Evolutionary conservation across 177 flowering plant genomes (phyloP), one percentile per base, ranked within the genome.

Genomic region (Telopea speciosissima): DNA sequence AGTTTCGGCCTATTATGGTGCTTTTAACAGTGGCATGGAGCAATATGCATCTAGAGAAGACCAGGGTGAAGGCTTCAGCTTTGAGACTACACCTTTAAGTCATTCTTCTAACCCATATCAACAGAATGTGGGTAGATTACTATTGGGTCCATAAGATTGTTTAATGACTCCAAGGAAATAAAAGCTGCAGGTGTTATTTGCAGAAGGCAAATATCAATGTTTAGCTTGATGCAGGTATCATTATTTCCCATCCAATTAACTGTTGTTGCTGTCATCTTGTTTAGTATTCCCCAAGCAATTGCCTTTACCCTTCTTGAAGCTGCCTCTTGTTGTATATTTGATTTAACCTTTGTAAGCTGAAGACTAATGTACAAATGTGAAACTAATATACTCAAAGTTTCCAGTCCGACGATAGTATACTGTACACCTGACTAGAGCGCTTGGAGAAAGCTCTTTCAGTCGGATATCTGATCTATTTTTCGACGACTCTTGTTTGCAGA

Each of bases 81-180:
- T 81, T 17, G 81, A 80, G 33, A 61, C 82, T 68, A 73, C 77
- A 28, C 75, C 88, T 64, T 52, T 85, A 64, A 86, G 75, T 74
- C 91, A 83, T 76, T 80, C 89, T 17, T 73, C 89, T 52, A 78
- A 79, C 63, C 74, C 84, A 3, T 88, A 80, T 75, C 87, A 77
- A 36, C 89, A 81, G 76, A 85, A 75, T 70, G 71, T 82, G 73
- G 93, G 88, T 61, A 81, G 87, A 76, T 71, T 88, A 68, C 71
- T 84, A 69, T 78, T 84, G 76, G 89, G 90, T 64, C 91, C 93
- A 1, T 88, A 78, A 78, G 71, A 33, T 63, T 72, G 22, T 42
- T 60, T 19, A 14, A 0, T 36, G 22, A 14, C 13, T 28, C 61
- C 59, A 44, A 66, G 7, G 0, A 62, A 72, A 54, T 14, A 69